phyloP scores from a whole-genome alignment of 2,329 filamentous ascomycete species.

The Bipolaris cookei region DNA sequence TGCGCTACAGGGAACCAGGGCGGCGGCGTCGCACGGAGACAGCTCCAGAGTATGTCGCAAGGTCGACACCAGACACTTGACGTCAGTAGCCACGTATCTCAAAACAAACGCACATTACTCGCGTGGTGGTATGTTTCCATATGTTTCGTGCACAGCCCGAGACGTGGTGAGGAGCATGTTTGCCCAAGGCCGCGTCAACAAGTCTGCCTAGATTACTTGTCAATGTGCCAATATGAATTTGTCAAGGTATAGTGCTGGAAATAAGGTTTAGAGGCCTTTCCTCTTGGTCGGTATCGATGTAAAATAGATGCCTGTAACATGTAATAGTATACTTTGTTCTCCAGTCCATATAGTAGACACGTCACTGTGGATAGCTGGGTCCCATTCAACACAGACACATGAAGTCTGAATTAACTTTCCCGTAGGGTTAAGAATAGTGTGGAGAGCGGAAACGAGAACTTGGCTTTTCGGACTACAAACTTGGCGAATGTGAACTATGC shows the following conservation, averaged over 20 bases:
- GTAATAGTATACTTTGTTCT: too few relatives aligned
- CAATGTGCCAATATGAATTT: neutral
- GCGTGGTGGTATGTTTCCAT: neutral
- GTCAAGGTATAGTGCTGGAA: too few relatives aligned
- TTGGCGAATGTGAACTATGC: neutral
- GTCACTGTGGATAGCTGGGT: neutral
- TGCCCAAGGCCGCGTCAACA: neutral
- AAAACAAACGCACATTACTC: neutral
- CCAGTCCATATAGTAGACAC: neutral
- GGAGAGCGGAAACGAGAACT: constrained; percentile 4
- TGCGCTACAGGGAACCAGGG: neutral
- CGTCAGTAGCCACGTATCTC: constrained; percentile 6
- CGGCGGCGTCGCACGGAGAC: constrained; percentile 1
- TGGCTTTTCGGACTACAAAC: constrained; percentile 1
- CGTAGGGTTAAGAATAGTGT: neutral
- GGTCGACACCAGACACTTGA: constrained; percentile 1
- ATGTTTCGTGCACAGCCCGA: neutral
- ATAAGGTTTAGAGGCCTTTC: neutral
- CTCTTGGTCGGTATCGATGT: too few relatives aligned
- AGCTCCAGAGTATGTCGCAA: constrained; percentile 1
- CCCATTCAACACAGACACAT: neutral
- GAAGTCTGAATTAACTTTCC: constrained; percentile 8
- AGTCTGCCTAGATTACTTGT: too few relatives aligned
- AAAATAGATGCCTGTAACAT: neutral
- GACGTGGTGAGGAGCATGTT: neutral